Percentiles rank a stretch among this genome's conserved stretches.
These are phyloP conservation scores for Geotrichum aggregatum DNA, from an alignment of 1,139 yeast species.

Conservation along the genomic window DNA sequence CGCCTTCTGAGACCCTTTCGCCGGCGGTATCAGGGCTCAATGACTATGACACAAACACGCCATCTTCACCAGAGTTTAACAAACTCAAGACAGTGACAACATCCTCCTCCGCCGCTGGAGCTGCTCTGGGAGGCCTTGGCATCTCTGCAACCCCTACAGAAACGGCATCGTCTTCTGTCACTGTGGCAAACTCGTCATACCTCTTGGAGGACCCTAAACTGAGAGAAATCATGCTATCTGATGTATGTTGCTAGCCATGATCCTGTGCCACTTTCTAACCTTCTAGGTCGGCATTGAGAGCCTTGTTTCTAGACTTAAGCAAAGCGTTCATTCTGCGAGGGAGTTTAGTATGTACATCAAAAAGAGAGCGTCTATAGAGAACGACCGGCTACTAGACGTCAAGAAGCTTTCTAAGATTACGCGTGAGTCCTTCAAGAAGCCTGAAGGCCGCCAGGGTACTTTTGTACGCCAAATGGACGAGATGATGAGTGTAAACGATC, in stretches of 20 bases:
- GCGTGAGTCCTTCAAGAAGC: conserved; percentile 48
- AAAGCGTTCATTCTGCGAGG: conserved; percentile 73
- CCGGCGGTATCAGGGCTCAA: background rate
- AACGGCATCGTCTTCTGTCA: background rate
- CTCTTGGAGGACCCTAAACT: conserved; percentile 49
- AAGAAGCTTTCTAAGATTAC: conserved; percentile 61
- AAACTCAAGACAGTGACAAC: background rate
- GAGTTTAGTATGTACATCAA: conserved; percentile 77
- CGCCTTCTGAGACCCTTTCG: background rate
- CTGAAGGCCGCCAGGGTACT: conserved; percentile 57
- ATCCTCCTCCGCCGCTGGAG: background rate
- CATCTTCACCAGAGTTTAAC: background rate
- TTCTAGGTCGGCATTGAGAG: conserved; percentile 49
- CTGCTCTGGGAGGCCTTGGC: background rate
- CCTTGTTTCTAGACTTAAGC: conserved; percentile 68
- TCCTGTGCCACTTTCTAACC: background rate
- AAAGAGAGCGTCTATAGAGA: conserved; percentile 74
- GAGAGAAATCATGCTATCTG: conserved; percentile 51
- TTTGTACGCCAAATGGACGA: conserved; percentile 63
- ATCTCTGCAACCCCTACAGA: background rate
- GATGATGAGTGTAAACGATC: conserved; percentile 73
- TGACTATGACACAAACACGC: background rate
- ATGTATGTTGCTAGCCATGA: conserved; percentile 34
- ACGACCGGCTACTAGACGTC: conserved; percentile 69
- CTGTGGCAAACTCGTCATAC: background rate